A percentile compares a stretch with the other conserved stretches of the same genome.
These are phyloP conservation scores for Ramaria rubella DNA, from an alignment of 768 basidiomycete genomes.

Conservation along the genomic window DNA sequence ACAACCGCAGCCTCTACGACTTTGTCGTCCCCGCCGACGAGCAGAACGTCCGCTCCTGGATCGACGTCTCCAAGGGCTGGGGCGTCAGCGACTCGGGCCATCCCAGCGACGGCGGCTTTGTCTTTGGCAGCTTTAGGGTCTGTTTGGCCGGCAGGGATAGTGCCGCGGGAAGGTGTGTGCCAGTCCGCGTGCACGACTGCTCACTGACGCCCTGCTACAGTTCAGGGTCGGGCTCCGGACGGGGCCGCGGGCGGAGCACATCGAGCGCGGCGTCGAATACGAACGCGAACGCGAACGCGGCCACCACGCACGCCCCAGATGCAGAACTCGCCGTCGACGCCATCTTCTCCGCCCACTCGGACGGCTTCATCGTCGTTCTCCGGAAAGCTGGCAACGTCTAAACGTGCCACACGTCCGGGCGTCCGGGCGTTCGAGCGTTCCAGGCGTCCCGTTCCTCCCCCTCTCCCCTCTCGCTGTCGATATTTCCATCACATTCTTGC, in stretches of 20 bases:
- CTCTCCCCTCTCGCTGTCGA: neutral
- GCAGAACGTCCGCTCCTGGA: constrained; percentile 60
- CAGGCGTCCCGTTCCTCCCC: neutral
- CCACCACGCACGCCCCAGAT: constrained; percentile 23
- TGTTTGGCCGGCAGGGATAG: constrained; percentile 50
- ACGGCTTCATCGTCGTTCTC: constrained; percentile 75
- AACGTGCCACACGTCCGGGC: too few relatives aligned
- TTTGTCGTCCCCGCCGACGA: constrained; percentile 64
- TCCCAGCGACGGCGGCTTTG: constrained; percentile 80
- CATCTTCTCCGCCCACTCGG: constrained; percentile 81
- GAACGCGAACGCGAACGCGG: constrained; percentile 8
- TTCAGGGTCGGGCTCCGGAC: neutral
- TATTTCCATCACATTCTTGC: neutral
- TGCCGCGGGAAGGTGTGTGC: neutral
- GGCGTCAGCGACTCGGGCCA: constrained; percentile 75
- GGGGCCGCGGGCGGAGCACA: constrained; percentile 2
- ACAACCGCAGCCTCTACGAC: constrained; percentile 68
- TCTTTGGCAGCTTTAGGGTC: constrained; percentile 65
- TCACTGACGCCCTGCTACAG: neutral
- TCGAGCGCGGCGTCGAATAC: neutral
- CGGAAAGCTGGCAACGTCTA: constrained; percentile 48
- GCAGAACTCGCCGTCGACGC: constrained; percentile 60
- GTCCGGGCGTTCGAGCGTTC: neutral
- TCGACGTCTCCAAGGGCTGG: constrained; percentile 74
- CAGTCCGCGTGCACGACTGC: neutral